Evolutionary conservation across 306 rosid genomes (phyloP), one percentile per base, ranked within the genome.

Genomic region (Vachellia collinsii): DNA sequence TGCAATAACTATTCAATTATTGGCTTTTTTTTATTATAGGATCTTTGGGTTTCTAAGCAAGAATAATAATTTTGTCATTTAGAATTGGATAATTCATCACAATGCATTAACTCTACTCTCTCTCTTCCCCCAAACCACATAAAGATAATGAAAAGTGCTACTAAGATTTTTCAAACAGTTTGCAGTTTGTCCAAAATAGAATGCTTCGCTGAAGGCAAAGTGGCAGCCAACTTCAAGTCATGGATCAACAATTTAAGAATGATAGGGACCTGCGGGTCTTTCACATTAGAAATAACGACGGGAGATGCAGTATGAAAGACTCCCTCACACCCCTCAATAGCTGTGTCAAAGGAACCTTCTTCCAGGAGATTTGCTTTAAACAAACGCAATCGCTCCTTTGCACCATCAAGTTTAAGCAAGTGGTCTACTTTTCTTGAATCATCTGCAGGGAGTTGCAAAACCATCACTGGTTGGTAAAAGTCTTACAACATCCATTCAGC

Each of bases 241-340:
- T 38, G 8, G 37, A 43, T 74, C 19, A 74, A 74, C 13, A 43
- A 38, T 47, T 38, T 20, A 39, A 70, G 61, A 51, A 62, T 72
- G 67, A 36, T 56, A 38, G 38, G n/a, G 16, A 88, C 94, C 92
- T 90, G 92, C 12, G 92, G 90, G 19, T 90, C 83, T 0, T 64
- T 25, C 73, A 53, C 36, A 11, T 13, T 1, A 3, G 9, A 2
- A 3, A 0, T 3, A n/a, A 86, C 79, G 1, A 86, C 79, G 1
- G 91, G 90, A 6, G 89, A 90, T 19, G 93, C 92, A 22, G 88
- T 83, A 23, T 90, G 92, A 61, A 90, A 88, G 61, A 90, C 92
- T 47, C 86, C 89, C 20, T 79, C 58, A 77, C 89, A 90, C 0
- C 88, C 92, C 10, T 85, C 41, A 66, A 88, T 1, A 66, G n/a